These are phyloP conservation scores for Cryptosporidium parvum DNA, from an alignment of 169 alveolate genomes.

Conservation along the genomic window DNA sequence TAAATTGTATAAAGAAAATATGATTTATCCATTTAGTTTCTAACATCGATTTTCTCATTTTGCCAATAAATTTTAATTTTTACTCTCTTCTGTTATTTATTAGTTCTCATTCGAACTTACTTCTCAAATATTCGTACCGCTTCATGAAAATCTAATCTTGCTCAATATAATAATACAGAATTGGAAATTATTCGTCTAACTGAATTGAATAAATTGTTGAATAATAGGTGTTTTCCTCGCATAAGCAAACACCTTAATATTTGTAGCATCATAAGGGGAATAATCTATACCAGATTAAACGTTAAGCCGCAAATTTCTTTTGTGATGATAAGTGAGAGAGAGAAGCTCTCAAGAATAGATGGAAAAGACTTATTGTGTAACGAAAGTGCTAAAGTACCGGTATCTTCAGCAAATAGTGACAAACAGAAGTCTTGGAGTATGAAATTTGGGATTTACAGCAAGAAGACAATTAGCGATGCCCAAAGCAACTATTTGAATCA, in stretches of 20 bases:
- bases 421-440: constrained; percentile 45
- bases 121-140: neutral
- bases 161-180: neutral
- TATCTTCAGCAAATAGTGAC: neutral
- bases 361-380: neutral
- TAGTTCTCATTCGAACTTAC: neutral
- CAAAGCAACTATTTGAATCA: neutral
- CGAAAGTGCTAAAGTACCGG: neutral
- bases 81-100: neutral
- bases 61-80: neutral
- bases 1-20: neutral
- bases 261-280: neutral
- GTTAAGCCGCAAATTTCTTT: neutral
- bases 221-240: neutral
- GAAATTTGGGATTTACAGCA: constrained; percentile 36
- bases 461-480: neutral
- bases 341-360: neutral
- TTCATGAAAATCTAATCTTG: neutral
- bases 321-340: constrained; percentile 7
- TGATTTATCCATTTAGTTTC: neutral
- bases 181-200: neutral
- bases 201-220: neutral
- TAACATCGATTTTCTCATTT: neutral
- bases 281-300: neutral
- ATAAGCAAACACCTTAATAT: neutral